Conservation (phyloP, 1,139 yeast genomes). For the Hemisphaericaspora subhashii region DNA sequence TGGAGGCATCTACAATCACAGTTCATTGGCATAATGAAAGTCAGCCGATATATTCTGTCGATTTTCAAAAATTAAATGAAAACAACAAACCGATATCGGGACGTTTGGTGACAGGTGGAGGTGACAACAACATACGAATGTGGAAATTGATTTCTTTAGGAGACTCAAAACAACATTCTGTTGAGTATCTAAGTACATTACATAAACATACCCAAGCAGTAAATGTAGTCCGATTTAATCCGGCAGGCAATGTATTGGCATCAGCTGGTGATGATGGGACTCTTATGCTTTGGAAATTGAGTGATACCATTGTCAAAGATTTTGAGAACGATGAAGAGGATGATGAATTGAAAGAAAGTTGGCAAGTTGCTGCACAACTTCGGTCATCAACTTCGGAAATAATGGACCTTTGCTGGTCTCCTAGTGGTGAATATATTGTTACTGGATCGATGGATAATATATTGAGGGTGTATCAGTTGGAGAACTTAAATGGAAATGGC, state of each 20-base stretch:
- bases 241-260: conserved; percentile 66
- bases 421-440: conserved; percentile 70
- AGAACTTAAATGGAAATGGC: conserved; percentile 18
- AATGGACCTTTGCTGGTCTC: conserved; percentile 91
- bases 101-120: conserved; percentile 86
- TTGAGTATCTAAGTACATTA: conserved; percentile 73
- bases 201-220: conserved; percentile 93
- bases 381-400: conserved; percentile 72
- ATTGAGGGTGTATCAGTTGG: conserved; percentile 57
- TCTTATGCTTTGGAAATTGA: conserved; percentile 71
- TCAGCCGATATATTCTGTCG: conserved; percentile 81
- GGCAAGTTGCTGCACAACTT: conserved; percentile 49
- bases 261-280: conserved; percentile 96
- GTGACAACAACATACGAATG: conserved; percentile 83
- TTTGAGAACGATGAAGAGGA: conserved; percentile 55
- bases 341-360: conserved; percentile 64
- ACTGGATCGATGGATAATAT: conserved; percentile 92
- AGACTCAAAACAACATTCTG: conserved; percentile 7
- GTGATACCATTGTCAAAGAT: conserved; percentile 54
- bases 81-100: neutral
- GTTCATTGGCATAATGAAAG: conserved; percentile 83
- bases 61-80: conserved; percentile 59
- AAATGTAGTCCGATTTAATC: conserved; percentile 81
- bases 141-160: conserved; percentile 36
- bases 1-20: conserved; percentile 63